phyloP scores from a whole-genome alignment of 345 rosid species.

The Sisymbrium irio region DNA sequence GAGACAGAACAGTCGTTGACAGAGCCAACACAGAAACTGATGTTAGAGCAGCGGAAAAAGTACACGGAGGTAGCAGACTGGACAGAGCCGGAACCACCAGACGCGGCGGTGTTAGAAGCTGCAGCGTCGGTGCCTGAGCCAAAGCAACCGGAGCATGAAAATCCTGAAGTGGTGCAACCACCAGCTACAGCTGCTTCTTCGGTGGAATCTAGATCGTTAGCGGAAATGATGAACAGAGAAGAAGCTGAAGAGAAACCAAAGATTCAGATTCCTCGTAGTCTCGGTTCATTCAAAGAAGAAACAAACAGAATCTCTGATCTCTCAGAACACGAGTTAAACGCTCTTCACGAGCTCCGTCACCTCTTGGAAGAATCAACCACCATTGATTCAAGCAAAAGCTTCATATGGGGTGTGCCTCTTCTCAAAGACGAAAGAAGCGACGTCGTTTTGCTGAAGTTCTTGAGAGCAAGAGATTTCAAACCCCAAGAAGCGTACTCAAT shows the following conservation, averaged over 20 bases:
- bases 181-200: neutral
- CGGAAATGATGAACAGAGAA: slow-evolving; percentile 51
- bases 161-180: slow-evolving; percentile 1
- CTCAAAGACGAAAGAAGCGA: slow-evolving; percentile 70
- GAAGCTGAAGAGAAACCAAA: slow-evolving; percentile 36
- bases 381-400: slow-evolving; percentile 31
- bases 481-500: slow-evolving; percentile 65
- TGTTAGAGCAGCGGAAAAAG: slow-evolving; percentile 25
- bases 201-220: slow-evolving; percentile 35
- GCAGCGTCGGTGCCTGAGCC: slow-evolving; percentile 24
- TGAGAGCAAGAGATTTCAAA: slow-evolving; percentile 85
- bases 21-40: slow-evolving; percentile 3
- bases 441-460: slow-evolving; percentile 66
- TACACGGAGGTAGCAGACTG: slow-evolving; percentile 32
- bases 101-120: slow-evolving; percentile 33
- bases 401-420: slow-evolving; percentile 76
- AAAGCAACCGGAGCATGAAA: neutral
- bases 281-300: slow-evolving; percentile 66
- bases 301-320: slow-evolving; percentile 58
- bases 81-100: slow-evolving; percentile 38
- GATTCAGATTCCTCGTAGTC: slow-evolving; percentile 38
- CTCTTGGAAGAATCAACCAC: slow-evolving; percentile 44
- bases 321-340: slow-evolving; percentile 43
- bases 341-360: slow-evolving; percentile 46
- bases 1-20: too few species aligned